Evolutionary conservation across 306 rosid genomes (phyloP).

Genomic region (Castanea crenata): DNA sequence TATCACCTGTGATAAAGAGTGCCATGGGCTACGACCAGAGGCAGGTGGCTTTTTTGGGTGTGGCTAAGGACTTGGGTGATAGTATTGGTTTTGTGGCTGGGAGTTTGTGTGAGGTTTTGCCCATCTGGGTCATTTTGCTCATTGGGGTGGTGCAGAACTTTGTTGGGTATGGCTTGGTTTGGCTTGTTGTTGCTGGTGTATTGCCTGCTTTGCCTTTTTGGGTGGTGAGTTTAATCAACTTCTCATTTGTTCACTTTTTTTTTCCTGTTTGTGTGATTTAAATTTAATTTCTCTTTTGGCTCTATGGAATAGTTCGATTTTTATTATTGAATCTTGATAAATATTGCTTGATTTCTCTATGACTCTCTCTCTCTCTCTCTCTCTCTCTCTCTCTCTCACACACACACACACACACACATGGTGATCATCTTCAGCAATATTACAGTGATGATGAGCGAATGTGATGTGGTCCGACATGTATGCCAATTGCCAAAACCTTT

Average conservation of each 20-base stretch:
- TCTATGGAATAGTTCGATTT: not conserved
- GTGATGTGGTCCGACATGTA: not conserved
- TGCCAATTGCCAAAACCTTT: not conserved
- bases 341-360: not conserved
- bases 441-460: not conserved
- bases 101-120: too few relatives aligned
- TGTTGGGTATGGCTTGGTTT: conserved; percentile 64
- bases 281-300: not conserved
- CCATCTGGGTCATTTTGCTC: too few relatives aligned
- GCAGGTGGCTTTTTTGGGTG: conserved; percentile 39
- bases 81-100: not conserved
- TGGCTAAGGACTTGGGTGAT: too few relatives aligned
- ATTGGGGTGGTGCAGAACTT: too few relatives aligned
- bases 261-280: not conserved
- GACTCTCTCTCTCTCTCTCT: not conserved
- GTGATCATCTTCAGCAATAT: not conserved
- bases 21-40: conserved; percentile 67
- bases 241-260: not conserved
- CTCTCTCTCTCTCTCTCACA: not conserved
- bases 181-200: conserved; percentile 68
- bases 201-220: conserved; percentile 60
- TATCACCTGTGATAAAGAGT: conserved; percentile 78
- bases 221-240: conserved; percentile 47
- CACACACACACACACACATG: not conserved
- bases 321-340: not conserved